phyloP scores from a whole-genome alignment of 2,329 filamentous ascomycete species.

The Calonectria crousiana region DNA sequence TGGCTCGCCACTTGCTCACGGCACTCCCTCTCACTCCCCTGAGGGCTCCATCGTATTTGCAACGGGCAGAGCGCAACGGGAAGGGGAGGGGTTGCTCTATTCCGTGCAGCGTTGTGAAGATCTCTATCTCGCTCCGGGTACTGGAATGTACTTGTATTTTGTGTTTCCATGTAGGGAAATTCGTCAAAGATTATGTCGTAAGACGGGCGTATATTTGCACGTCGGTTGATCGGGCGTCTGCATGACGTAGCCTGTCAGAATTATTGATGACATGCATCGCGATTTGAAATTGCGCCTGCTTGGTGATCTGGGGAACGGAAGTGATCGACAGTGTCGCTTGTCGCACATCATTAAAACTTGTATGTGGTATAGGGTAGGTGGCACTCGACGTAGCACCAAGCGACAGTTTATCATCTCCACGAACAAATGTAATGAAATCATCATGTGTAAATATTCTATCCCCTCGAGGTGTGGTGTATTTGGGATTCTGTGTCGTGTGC shows the following conservation, averaged over 20 bases:
- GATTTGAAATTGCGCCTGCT: neutral
- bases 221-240: neutral
- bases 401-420: neutral
- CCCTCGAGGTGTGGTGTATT: too few species aligned
- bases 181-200: slow-evolving; percentile 18
- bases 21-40: neutral
- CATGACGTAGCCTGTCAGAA: slow-evolving; percentile 10
- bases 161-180: slow-evolving; percentile 20
- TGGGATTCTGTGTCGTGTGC: neutral
- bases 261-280: slow-evolving; percentile 13
- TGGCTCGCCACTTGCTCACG: neutral
- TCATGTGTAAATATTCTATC: neutral
- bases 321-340: neutral
- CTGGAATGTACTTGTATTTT: neutral
- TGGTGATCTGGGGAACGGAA: neutral
- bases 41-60: neutral
- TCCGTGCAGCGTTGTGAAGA: slow-evolving; percentile 3
- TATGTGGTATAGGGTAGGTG: neutral
- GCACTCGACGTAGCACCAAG: neutral
- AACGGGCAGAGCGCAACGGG: neutral
- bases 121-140: slow-evolving; percentile 13
- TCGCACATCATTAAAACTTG: neutral
- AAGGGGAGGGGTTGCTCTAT: neutral
- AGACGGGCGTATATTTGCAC: neutral
- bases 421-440: neutral